Base-by-base conservation (phyloP, 78 protist genomes). In the Monosiga brevicollis region DNA sequence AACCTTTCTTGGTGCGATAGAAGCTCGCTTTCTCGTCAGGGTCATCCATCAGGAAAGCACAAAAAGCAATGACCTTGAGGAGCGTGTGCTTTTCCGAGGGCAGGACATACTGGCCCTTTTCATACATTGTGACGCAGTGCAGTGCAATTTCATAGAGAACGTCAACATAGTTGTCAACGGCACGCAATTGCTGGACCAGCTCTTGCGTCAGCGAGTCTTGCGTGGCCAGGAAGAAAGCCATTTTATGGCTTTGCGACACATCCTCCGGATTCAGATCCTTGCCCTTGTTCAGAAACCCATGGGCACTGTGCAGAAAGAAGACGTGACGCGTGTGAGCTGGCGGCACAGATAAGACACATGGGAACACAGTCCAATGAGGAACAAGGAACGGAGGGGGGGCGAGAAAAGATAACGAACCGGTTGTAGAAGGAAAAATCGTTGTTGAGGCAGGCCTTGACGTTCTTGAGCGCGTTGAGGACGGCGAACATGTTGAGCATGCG, bases 351-450 rank as follows among this genome's bases (percentile, higher is more conserved):
- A 15, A 6, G 29, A 49, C 62, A 49, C 29, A 6, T 20, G 29
- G 62, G 62, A 49, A 15, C 62, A 49, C 62, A 49, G 62, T 15
- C 15, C 29, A 6, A n/a, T n/a, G n/a, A n/a, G n/a, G n/a, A n/a
- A n/a, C n/a, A n/a, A n/a, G n/a, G n/a, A n/a, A n/a, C n/a, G n/a
- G n/a, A n/a, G n/a, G n/a, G n/a, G n/a, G n/a, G n/a, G n/a, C n/a
- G n/a, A 49, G 15, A 49, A 9, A 36, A 73, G 36, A 22, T 0
- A 25, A 81, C 49, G 37, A 62, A 89, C 92, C 97, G 89, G 88
- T 88, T 94, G 86, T 87, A 92, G 73, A 82, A 36, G 34, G 97
- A 62, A 42, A 92, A 90, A 84, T 94, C 97, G 83, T 94, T 94
- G 82, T 86, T 92, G 73, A 94, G 62, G 82, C 91, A 84, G n/a